phyloP scores from a whole-genome alignment of 345 rosid species.

The Stellera chamaejasme region DNA sequence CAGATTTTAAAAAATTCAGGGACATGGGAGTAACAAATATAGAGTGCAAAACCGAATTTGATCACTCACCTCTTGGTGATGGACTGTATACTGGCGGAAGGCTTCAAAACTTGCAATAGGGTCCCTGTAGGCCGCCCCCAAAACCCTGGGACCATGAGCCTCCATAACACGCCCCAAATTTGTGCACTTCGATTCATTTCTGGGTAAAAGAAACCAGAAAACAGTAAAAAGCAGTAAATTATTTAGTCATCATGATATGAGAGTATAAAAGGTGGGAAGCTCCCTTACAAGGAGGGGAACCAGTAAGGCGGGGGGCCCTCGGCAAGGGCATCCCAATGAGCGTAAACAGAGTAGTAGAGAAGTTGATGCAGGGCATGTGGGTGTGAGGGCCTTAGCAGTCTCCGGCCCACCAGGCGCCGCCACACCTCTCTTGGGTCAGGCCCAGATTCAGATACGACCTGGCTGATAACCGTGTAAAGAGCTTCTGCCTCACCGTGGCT shows the following conservation, averaged over 20 bases:
- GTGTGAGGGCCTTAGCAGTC: slow-evolving; percentile 56
- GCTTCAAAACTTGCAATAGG: slow-evolving; percentile 62
- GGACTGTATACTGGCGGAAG: slow-evolving; percentile 50
- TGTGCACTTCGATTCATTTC: slow-evolving; percentile 43
- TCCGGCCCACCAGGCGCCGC: slow-evolving; percentile 37
- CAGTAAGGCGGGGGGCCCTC: slow-evolving; percentile 78
- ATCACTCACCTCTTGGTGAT: slow-evolving; percentile 54
- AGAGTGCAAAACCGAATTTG: background rate
- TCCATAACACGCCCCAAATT: slow-evolving; percentile 78
- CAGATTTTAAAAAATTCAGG: too few relatives aligned
- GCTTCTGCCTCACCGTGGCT: slow-evolving; percentile 31
- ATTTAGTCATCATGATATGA: background rate
- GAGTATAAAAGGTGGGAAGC: slow-evolving; percentile 5
- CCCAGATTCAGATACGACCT: slow-evolving; percentile 18
- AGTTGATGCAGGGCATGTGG: slow-evolving; percentile 71
- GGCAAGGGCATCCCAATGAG: slow-evolving; percentile 52
- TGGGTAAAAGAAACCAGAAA: slow-evolving; percentile 6
- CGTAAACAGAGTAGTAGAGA: slow-evolving; percentile 58
- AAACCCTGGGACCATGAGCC: slow-evolving; percentile 48
- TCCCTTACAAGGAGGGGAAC: slow-evolving; percentile 71
- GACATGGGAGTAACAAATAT: background rate
- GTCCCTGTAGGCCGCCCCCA: slow-evolving; percentile 63
- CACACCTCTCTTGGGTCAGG: slow-evolving; percentile 53
- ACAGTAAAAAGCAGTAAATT: background rate
- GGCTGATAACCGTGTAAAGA: slow-evolving; percentile 24